Percentiles rank a stretch among this genome's conserved stretches.
phyloP scores from a whole-genome alignment of 768 basidiomycete species.

The Wakefieldia striispora region DNA sequence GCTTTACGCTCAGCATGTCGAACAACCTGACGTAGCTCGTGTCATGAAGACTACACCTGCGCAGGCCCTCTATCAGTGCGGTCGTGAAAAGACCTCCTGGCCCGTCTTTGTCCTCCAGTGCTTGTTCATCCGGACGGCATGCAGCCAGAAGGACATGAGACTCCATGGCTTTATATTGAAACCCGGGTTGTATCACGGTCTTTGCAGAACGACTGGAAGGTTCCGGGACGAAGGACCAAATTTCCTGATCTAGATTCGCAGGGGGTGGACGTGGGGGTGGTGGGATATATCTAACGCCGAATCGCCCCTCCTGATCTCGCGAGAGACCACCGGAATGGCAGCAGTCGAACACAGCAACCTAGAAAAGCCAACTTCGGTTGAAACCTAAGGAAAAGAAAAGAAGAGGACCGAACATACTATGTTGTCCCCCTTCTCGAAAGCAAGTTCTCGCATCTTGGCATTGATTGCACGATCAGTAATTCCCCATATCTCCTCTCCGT shows the following conservation, averaged over 20 bases:
- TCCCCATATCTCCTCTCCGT: constrained; percentile 5
- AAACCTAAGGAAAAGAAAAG: not conserved
- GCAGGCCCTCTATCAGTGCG: constrained; percentile 16
- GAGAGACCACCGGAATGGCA: constrained; percentile 21
- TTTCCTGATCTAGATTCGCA: constrained; percentile 10
- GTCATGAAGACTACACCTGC: constrained; percentile 4
- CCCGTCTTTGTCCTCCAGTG: constrained; percentile 11
- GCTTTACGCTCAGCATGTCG: constrained; percentile 11
- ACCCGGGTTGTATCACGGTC: constrained; percentile 7
- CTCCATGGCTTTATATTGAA: constrained; percentile 17
- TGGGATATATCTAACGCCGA: constrained; percentile 8
- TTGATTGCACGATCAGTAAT: constrained; percentile 18
- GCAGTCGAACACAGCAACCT: constrained; percentile 21
- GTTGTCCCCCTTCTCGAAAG: constrained; percentile 18
- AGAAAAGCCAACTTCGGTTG: not conserved
- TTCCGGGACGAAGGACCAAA: constrained; percentile 5
- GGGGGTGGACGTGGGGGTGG: constrained; percentile 13
- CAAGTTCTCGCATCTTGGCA: constrained; percentile 13
- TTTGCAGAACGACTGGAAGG: constrained; percentile 6
- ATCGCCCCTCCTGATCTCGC: not conserved
- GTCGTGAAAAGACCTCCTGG: constrained; percentile 19
- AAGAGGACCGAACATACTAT: constrained; percentile 5
- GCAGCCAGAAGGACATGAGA: constrained; percentile 23
- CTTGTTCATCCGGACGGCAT: constrained; percentile 14
- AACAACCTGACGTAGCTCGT: constrained; percentile 14